A percentile compares a stretch with the other conserved stretches of the same genome.
phyloP scores from a whole-genome alignment of 345 rosid genomes.

The Linum tenue region DNA sequence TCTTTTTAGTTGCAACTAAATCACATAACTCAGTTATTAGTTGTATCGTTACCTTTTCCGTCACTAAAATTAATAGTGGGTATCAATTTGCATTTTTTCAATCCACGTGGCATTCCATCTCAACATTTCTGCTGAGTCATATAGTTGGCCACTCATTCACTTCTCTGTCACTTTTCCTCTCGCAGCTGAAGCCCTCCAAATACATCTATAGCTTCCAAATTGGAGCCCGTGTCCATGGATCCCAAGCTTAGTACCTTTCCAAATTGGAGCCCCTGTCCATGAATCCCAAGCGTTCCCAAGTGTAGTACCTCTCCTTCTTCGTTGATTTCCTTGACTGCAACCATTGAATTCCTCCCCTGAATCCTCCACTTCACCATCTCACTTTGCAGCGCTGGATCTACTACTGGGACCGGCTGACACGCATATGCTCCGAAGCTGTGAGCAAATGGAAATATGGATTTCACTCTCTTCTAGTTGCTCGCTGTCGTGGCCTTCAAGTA shows the following conservation, averaged over 20 bases:
- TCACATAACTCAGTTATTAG: too few species aligned
- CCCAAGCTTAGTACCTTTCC: slow-evolving; percentile 51
- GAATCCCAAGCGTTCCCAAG: too few species aligned
- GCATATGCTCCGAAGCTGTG: slow-evolving; percentile 34
- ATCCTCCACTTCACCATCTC: slow-evolving; percentile 86
- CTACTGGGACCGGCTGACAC: slow-evolving; percentile 30
- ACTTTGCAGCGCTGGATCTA: slow-evolving; percentile 70
- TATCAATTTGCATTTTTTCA: too few species aligned
- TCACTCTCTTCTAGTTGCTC: slow-evolving; percentile 34
- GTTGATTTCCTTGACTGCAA: slow-evolving; percentile 23
- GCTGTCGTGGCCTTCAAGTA: slow-evolving; percentile 32
- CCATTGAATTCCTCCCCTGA: slow-evolving; percentile 48
- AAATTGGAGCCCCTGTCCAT: too few species aligned
- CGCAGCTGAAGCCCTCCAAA: slow-evolving; percentile 73
- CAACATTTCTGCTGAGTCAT: too few species aligned
- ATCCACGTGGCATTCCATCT: too few species aligned
- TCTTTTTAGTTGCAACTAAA: too few species aligned
- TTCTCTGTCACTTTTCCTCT: too few species aligned
- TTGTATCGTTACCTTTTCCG: too few species aligned
- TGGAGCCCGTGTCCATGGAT: slow-evolving; percentile 53
- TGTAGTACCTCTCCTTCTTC: slow-evolving; percentile 39
- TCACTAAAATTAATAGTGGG: too few species aligned
- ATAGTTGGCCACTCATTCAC: too few species aligned
- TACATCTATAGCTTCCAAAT: slow-evolving; percentile 27
- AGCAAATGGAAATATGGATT: slow-evolving; percentile 46